Evolutionary conservation across 2,329 filamentous ascomycete species (phyloP).

Genomic region (Ascochyta lentis): DNA sequence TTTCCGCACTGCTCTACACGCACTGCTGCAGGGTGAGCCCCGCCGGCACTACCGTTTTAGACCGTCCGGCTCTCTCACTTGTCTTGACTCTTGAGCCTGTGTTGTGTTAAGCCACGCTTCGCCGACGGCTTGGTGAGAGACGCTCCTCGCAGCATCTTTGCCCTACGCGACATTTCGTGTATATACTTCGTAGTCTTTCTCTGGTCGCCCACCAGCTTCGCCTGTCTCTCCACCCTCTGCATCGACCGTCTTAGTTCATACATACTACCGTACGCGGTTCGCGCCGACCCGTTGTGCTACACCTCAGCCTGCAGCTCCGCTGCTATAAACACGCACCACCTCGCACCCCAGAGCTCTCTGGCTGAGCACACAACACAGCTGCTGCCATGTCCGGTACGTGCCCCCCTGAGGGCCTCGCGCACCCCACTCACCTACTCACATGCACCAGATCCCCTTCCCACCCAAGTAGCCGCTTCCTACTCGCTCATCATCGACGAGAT

Average conservation of each 20-base stretch:
- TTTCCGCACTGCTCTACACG: conserved; percentile 14
- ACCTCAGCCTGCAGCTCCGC: conserved; percentile 16
- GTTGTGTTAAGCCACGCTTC: conserved; percentile 20
- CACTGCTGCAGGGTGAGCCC: conserved; percentile 23
- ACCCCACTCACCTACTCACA: conserved; percentile 19
- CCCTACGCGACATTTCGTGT: conserved; percentile 18
- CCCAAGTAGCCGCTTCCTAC: conserved; percentile 59
- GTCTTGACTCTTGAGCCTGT: conserved; percentile 24
- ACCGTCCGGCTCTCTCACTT: conserved; percentile 30
- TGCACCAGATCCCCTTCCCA: conserved; percentile 48
- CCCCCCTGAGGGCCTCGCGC: conserved; percentile 3
- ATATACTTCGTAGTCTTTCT: background rate
- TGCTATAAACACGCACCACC: background rate
- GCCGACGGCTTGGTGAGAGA: conserved; percentile 19
- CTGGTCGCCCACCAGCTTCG: background rate
- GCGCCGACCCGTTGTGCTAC: conserved; percentile 12
- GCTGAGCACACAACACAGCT: conserved; percentile 16
- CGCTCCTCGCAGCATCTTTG: background rate
- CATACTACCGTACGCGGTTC: conserved; percentile 11
- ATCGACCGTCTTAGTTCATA: conserved; percentile 6
- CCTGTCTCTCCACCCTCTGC: background rate
- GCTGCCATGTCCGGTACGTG: conserved; percentile 43
- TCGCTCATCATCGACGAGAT: conserved; percentile 68
- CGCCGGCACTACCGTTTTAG: conserved; percentile 36
- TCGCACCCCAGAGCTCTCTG: conserved; percentile 1